Evolutionary conservation across 2,329 filamentous ascomycete species (phyloP).

Genomic region (Colletotrichum camelliae): DNA sequence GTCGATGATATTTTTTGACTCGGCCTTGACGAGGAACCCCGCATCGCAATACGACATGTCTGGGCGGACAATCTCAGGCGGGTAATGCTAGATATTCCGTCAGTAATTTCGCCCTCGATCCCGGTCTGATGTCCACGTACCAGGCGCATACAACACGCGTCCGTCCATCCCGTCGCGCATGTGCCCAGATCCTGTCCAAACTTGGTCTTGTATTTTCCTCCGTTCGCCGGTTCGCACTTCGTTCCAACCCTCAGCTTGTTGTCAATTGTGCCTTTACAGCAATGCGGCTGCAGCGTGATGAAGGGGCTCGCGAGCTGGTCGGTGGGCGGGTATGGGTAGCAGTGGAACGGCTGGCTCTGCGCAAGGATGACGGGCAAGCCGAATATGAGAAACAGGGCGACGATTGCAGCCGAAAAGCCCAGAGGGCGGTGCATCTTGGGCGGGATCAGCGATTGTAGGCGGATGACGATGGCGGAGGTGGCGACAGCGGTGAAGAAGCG

Average conservation of each 20-base stretch:
- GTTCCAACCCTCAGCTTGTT: slow-evolving; percentile 9
- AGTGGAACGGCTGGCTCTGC: slow-evolving; percentile 19
- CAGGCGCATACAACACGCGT: slow-evolving; percentile 22
- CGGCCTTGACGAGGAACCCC: slow-evolving; percentile 14
- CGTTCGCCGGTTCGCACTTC: slow-evolving; percentile 4
- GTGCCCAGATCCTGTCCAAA: slow-evolving; percentile 21
- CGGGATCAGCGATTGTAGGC: slow-evolving; percentile 4
- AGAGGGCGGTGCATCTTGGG: slow-evolving; percentile 15
- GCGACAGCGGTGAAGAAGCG: not conserved
- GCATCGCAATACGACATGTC: slow-evolving; percentile 17
- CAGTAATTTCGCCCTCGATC: not conserved
- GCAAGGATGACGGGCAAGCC: slow-evolving; percentile 16
- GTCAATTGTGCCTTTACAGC: slow-evolving; percentile 15
- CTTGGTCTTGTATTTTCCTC: slow-evolving; percentile 17
- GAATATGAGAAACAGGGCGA: not conserved
- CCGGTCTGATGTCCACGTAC: not conserved
- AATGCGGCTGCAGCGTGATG: slow-evolving; percentile 15
- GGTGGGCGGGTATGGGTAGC: slow-evolving; percentile 13
- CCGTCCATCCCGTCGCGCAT: slow-evolving; percentile 10
- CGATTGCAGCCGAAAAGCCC: not conserved
- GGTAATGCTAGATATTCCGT: slow-evolving; percentile 10
- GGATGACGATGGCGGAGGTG: slow-evolving; percentile 6
- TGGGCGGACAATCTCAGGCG: slow-evolving; percentile 13
- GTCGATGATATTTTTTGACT: slow-evolving; percentile 3
- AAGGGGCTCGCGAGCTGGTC: slow-evolving; percentile 10